Evolutionary conservation across 1,284 basidiomycete species (phyloP), one percentile per base, ranked within the genome.

Genomic region (Meripilus lineatus): DNA sequence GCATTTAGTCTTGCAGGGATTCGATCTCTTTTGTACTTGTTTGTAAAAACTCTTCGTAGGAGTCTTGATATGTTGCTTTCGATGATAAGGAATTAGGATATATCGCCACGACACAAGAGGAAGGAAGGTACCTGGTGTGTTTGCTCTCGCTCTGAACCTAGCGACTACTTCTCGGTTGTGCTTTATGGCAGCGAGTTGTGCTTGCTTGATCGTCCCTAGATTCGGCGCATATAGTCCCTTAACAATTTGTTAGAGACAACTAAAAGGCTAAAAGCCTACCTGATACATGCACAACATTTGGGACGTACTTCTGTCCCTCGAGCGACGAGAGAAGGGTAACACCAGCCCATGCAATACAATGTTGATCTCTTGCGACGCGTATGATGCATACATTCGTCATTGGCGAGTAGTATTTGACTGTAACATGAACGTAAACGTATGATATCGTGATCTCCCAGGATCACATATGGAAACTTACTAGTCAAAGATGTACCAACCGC

Each of bases 391-490:
- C 68, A 50, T 80, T 79, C 7, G 86, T 90, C 15, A 72, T 77
- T 0, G 85, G 83, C 0, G 88, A 89, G 55, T 80, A 89, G 55
- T 90, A 91, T 61, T 89, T 90, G 47, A 90, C 87, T 89, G 46
- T 10, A 8, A 5, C 24, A n/a, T n/a, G n/a, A n/a, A n/a, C n/a
- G n/a, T n/a, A 4, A 41, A 41, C n/a, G 21, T 15, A 17, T n/a
- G 22, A 18, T 25, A 37, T 20, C n/a, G 37, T 18, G n/a, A 37
- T 28, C 7, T 11, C 32, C 11, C 40, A 25, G 3, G 48, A 13
- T 44, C 23, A 24, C 36, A 21, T 20, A 17, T 13, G 46, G 6
- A 18, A 4, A 68, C 61, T 39, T 42, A 85, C 87, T 80, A 18
- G 70, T 79, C 42, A 90, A 61, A 1, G 82, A 84, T 13, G 76